Base-by-base conservation (phyloP, 805 yeast genomes). In the Saccharomyces jurei region DNA sequence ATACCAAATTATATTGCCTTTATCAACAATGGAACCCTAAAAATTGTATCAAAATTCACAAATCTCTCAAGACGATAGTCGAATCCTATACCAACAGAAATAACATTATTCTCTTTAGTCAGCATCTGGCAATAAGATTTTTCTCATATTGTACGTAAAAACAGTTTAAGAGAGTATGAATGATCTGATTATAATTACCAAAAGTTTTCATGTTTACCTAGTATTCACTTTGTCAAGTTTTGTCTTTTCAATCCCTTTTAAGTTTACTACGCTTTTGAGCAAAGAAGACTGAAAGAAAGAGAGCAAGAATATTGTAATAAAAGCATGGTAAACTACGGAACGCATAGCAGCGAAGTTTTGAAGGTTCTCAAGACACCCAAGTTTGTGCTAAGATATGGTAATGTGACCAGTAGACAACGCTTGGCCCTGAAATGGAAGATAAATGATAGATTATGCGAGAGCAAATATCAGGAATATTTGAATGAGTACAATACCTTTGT, bases 281-380 rank as follows among this genome's bases (percentile, higher is more conserved):
- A 17, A 17, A 36, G 17, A 36, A 21, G 25, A 17, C 6, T 17
- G 8, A 36, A 17, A 36, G 25, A 21, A 14, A 17, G 44, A 2
- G 8, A 17, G 8, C 11, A 17, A 25, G 2, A 10, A 17, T 36
- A 36, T 6, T 17, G 44, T 9, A 14, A 31, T 6, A 6, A 1
- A 36, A 36, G 22, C 3, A 36, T 36, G 44, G 44, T 36, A 9
- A 36, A 9, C 44, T 36, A 36, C 21, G 44, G 44, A n/a, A 36
- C 13, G 2, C 25, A 17, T 17, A 36, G 44, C 10, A 36, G 44
- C 4, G 44, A 36, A 11, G 25, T 27, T 10, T 30, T 48, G 25
- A 31, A 48, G 4, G 21, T 30, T 3, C 25, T 52, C 2, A 47
- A 54, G 8, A 46, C 56, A 10, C 56, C 56, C 8, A 22, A 26